A percentile compares a stretch with the other conserved stretches of the same genome.
Evolutionary conservation across 2,329 filamentous ascomycete species (phyloP).

Genomic region (Teratosphaeria epicoccoides): DNA sequence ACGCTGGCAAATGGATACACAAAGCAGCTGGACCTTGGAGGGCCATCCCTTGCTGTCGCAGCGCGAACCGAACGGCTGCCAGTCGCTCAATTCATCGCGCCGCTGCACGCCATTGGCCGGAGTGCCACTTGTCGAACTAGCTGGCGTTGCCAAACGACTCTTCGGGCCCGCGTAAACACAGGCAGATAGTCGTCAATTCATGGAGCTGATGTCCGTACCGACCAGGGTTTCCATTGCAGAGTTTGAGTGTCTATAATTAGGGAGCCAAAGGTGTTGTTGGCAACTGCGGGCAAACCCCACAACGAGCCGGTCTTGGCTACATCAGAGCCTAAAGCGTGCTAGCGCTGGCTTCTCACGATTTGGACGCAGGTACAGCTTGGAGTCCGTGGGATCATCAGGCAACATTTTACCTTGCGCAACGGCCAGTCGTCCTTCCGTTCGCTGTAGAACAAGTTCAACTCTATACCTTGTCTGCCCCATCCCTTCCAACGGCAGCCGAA

Average conservation of each 20-base stretch:
- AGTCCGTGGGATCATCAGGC: slow-evolving; percentile 4
- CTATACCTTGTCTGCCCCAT: not conserved
- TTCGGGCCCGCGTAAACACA: not conserved
- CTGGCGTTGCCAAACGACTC: not conserved
- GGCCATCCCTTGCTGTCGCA: slow-evolving; percentile 15
- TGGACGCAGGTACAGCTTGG: slow-evolving; percentile 1
- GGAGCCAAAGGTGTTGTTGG: not conserved
- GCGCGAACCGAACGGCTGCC: slow-evolving; percentile 4
- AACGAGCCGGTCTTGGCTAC: not conserved
- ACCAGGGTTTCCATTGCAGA: not conserved
- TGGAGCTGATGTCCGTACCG: not conserved
- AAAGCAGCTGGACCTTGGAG: slow-evolving; percentile 3
- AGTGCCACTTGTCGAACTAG: not conserved
- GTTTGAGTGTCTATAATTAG: not conserved
- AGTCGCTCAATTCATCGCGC: slow-evolving; percentile 5
- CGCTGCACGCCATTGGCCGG: slow-evolving; percentile 3
- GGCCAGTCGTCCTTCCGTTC: not conserved
- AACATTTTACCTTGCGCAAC: slow-evolving; percentile 7
- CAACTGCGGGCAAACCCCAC: not conserved
- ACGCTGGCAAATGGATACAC: slow-evolving; percentile 12
- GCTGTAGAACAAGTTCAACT: not conserved
- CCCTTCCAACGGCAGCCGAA: not conserved
- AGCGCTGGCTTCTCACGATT: not conserved
- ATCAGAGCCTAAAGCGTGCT: not conserved
- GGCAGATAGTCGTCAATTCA: not conserved